Evolutionary conservation across 1,284 basidiomycete genomes (phyloP).

Genomic region (Ustilago tritici): DNA sequence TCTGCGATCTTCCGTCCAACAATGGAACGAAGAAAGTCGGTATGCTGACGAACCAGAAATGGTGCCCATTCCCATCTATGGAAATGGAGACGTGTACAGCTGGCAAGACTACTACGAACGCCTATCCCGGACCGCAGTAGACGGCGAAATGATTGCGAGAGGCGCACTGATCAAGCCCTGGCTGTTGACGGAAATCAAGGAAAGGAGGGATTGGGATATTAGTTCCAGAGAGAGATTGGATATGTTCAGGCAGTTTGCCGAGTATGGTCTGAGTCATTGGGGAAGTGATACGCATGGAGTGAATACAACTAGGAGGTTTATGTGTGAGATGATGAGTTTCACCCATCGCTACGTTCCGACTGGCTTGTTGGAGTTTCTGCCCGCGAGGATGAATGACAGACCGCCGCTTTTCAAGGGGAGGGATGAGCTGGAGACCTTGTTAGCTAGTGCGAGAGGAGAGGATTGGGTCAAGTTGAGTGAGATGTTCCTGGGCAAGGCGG

Average conservation of each 20-base stretch:
- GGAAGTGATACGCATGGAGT: conserved; percentile 75
- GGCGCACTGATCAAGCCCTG: conserved; percentile 89
- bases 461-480: conserved; percentile 96
- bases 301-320: conserved; percentile 90
- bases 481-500: conserved; percentile 86
- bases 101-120: conserved; percentile 84
- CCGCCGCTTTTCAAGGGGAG: conserved; percentile 86
- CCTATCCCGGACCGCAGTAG: conserved; percentile 82
- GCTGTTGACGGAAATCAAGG: conserved; percentile 91
- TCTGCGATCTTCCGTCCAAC: conserved; percentile 75
- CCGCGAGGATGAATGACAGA: conserved; percentile 87
- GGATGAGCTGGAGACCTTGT: conserved; percentile 82
- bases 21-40: conserved; percentile 60
- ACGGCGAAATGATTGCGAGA: conserved; percentile 93
- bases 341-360: conserved; percentile 94
- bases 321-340: conserved; percentile 94
- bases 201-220: conserved; percentile 86
- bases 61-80: conserved; percentile 88
- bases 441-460: conserved; percentile 82
- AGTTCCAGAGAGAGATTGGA: conserved; percentile 89
- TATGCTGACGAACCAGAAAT: conserved; percentile 70
- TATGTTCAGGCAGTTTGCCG: conserved; percentile 76
- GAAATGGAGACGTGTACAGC: conserved; percentile 93
- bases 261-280: conserved; percentile 66
- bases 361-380: conserved; percentile 87